These are phyloP conservation scores for Tephrocybe sp. DNA, from an alignment of 768 basidiomycete genomes.

Conservation along the genomic window DNA sequence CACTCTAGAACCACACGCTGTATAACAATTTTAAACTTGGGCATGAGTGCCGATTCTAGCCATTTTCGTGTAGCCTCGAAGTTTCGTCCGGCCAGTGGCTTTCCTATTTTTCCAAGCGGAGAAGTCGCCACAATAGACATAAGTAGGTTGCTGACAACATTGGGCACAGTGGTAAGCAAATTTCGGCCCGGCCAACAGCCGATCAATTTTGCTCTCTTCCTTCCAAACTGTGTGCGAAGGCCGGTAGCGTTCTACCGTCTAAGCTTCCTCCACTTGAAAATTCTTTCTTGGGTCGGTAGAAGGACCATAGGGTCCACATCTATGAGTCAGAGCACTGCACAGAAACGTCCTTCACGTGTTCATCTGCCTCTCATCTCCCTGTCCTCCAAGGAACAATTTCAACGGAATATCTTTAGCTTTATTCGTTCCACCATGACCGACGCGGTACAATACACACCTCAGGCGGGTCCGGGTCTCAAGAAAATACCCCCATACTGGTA, in stretches of 20 bases:
- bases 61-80: too few species aligned
- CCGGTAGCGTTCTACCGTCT: neutral
- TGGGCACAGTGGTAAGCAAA: too few species aligned
- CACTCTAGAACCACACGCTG: too few species aligned
- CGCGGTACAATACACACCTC: conserved; percentile 27
- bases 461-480: conserved; percentile 53
- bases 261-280: conserved; percentile 3
- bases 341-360: conserved; percentile 27
- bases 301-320: conserved; percentile 15
- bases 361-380: conserved; percentile 47
- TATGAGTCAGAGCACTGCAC: conserved; percentile 13
- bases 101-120: too few species aligned
- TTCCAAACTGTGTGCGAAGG: neutral
- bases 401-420: conserved; percentile 52
- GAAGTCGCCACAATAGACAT: too few species aligned
- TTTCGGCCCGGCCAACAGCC: neutral
- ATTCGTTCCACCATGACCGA: conserved; percentile 51
- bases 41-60: too few species aligned
- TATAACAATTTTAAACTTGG: too few species aligned
- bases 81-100: too few species aligned
- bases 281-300: neutral
- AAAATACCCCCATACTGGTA: conserved; percentile 91
- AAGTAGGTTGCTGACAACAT: too few species aligned
- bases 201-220: neutral
- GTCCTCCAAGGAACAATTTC: conserved; percentile 55